Evolutionary conservation across 805 yeast genomes (phyloP).

Genomic region (Candida michaelii): DNA sequence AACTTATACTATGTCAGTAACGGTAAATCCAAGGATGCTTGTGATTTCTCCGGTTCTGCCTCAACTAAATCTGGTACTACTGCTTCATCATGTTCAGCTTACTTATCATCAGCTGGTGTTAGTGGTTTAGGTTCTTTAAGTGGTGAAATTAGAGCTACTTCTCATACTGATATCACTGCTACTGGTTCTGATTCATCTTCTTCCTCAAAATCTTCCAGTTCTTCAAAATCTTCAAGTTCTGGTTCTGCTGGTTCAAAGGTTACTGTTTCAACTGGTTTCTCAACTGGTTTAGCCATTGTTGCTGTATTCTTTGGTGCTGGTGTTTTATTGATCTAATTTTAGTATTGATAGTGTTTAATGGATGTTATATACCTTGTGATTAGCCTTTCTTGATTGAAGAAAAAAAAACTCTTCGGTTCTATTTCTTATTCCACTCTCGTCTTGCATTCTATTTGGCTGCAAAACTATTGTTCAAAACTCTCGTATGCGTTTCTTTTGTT

Average conservation of each 20-base stretch:
- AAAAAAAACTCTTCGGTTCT: too few relatives aligned
- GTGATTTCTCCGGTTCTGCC: constrained; percentile 43
- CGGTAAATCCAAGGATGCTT: constrained; percentile 27
- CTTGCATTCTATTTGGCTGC: constrained; percentile 3
- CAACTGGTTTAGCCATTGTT: constrained; percentile 14
- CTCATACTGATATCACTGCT: constrained; percentile 23
- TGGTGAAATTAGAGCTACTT: constrained; percentile 26
- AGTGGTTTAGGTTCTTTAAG: constrained; percentile 63
- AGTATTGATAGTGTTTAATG: constrained; percentile 1
- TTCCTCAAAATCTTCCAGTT: constrained; percentile 18
- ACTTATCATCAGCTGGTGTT: constrained; percentile 64
- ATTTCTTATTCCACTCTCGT: too few relatives aligned
- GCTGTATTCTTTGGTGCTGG: constrained; percentile 15
- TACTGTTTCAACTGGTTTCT: constrained; percentile 12
- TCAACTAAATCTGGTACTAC: constrained; percentile 31
- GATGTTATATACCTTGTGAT: neutral
- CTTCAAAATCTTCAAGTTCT: constrained; percentile 16
- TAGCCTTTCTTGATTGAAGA: too few relatives aligned
- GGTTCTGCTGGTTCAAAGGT: constrained; percentile 16
- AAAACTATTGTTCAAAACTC: neutral
- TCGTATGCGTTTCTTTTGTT: too few relatives aligned
- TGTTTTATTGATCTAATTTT: constrained; percentile 13
- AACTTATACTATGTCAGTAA: constrained; percentile 37
- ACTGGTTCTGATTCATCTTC: constrained; percentile 23
- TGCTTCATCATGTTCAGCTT: constrained; percentile 53